A percentile compares a stretch with the other conserved stretches of the same genome.
Evolutionary conservation across 257 asterid species (phyloP).

Genomic region (Rauvolfia tetraphylla): DNA sequence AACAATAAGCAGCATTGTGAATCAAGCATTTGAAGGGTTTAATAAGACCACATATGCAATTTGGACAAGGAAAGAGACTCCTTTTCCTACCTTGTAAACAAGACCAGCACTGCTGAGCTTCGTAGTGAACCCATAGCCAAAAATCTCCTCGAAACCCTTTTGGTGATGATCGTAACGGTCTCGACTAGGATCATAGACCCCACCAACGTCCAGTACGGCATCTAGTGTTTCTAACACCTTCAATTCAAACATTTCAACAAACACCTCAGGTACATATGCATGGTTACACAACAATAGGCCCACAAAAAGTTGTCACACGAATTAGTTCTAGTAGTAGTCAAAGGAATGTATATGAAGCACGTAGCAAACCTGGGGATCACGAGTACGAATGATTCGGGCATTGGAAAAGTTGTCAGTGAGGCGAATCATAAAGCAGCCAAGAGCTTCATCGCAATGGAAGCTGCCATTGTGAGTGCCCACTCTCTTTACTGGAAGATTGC

Average conservation of each 20-base stretch:
- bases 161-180: slow-evolving; percentile 89
- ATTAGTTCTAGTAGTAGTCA: too few species aligned
- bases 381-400: slow-evolving; percentile 76
- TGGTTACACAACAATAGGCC: background rate
- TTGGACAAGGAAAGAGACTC: background rate
- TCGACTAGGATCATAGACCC: slow-evolving; percentile 62
- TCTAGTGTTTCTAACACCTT: slow-evolving; percentile 80
- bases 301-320: background rate
- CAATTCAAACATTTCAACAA: slow-evolving; percentile 46
- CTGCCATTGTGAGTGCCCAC: slow-evolving; percentile 96
- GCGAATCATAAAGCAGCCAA: slow-evolving; percentile 95
- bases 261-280: slow-evolving; percentile 34
- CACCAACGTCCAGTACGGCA: slow-evolving; percentile 95
- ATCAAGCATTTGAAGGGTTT: background rate
- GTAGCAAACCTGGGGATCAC: slow-evolving; percentile 63
- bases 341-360: background rate
- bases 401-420: slow-evolving; percentile 59
- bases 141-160: slow-evolving; percentile 78
- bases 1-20: background rate
- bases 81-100: slow-evolving; percentile 61
- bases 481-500: slow-evolving; percentile 33
- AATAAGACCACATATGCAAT: background rate
- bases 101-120: slow-evolving; percentile 98
- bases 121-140: slow-evolving; percentile 76
- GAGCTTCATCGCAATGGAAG: slow-evolving; percentile 97